A percentile compares a stretch with the other conserved stretches of the same genome.
Conservation (phyloP, 179 eudicot genomes). For the Actinidia chinensis region DNA sequence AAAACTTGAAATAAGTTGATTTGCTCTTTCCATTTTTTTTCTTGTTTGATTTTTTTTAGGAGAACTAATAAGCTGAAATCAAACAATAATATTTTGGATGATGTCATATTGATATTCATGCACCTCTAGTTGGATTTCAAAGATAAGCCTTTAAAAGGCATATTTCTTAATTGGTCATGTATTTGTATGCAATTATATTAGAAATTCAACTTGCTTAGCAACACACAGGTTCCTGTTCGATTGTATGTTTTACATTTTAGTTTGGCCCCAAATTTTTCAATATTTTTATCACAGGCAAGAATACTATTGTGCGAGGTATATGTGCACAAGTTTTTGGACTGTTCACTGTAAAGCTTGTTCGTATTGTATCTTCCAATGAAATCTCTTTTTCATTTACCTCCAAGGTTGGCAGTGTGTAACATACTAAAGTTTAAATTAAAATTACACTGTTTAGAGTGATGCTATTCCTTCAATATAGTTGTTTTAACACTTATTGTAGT, state of each 20-base stretch:
- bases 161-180: background rate
- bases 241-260: background rate
- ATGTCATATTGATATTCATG: conserved; percentile 46
- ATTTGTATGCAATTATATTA: too few relatives aligned
- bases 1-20: background rate
- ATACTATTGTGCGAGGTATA: conserved; percentile 73
- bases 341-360: conserved; percentile 92
- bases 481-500: conserved; percentile 93
- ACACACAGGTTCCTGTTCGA: background rate
- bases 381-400: background rate
- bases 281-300: conserved; percentile 54
- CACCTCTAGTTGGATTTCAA: conserved; percentile 68
- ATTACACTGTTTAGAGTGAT: background rate
- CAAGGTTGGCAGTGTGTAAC: background rate
- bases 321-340: conserved; percentile 96
- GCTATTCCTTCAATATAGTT: conserved; percentile 39
- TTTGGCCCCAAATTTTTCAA: conserved; percentile 2
- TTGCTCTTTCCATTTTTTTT: background rate
- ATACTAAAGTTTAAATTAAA: background rate
- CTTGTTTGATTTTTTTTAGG: conserved; percentile 22
- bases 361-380: conserved; percentile 17
- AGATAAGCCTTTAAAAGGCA: conserved; percentile 70
- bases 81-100: conserved; percentile 70
- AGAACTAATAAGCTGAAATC: conserved; percentile 80
- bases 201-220: background rate